Conservation (phyloP, 768 basidiomycete genomes). For the Lactarius vividus region DNA sequence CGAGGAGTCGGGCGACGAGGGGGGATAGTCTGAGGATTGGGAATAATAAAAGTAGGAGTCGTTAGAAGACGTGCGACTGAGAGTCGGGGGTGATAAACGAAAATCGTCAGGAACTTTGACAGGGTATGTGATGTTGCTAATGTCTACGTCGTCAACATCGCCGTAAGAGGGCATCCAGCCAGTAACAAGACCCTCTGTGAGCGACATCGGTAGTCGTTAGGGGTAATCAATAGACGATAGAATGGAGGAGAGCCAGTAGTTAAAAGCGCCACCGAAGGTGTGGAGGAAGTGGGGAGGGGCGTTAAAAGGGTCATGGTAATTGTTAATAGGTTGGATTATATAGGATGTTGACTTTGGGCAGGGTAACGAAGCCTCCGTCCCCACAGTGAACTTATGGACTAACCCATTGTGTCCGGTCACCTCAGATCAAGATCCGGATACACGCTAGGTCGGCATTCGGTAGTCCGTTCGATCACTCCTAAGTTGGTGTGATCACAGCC, state of each 20-base stretch:
- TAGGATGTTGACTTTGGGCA: constrained; percentile 13
- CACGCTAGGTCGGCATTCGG: neutral
- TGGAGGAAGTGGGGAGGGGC: neutral
- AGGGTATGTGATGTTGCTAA: constrained; percentile 14
- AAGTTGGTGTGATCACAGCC: constrained; percentile 9
- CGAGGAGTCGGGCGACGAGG: constrained; percentile 17
- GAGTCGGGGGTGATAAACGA: neutral
- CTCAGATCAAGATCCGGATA: constrained; percentile 25
- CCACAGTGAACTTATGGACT: constrained; percentile 3
- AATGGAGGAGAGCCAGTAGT: constrained; percentile 7
- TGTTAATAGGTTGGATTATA: constrained; percentile 14
- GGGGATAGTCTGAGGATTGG: constrained; percentile 10
- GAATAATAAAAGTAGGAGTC: constrained; percentile 12
- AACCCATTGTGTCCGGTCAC: constrained; percentile 18
- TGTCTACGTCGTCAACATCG: constrained; percentile 27
- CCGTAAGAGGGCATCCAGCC: constrained; percentile 27
- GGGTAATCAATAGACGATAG: constrained; percentile 16
- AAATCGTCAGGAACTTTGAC: constrained; percentile 11
- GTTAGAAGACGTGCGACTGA: constrained; percentile 22
- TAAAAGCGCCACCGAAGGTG: neutral
- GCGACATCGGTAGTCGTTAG: constrained; percentile 26
- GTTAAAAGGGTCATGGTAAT: neutral
- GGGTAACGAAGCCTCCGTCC: neutral
- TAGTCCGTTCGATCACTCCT: constrained; percentile 22
- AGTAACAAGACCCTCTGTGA: constrained; percentile 22